Conservation (phyloP, 768 basidiomycete genomes). For the Lanmaoa rubissima region DNA sequence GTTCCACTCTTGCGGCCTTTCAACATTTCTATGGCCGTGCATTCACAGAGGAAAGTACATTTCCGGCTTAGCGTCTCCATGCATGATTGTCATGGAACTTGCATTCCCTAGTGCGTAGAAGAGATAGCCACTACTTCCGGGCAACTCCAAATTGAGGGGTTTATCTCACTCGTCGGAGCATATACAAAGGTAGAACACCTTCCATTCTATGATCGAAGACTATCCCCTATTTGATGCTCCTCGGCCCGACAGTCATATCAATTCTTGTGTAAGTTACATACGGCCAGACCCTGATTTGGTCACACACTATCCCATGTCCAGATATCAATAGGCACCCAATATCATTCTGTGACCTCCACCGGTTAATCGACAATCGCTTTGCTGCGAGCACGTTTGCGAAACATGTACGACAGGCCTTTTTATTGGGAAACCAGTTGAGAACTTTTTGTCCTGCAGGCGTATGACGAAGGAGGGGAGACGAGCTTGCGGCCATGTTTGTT, state of each 20-base stretch:
- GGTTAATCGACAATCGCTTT: slow-evolving; percentile 64
- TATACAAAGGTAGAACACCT: slow-evolving; percentile 58
- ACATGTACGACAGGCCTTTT: slow-evolving; percentile 45
- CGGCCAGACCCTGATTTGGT: not conserved
- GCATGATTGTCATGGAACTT: slow-evolving; percentile 12
- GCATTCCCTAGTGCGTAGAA: slow-evolving; percentile 59
- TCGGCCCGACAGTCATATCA: slow-evolving; percentile 64
- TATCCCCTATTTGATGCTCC: slow-evolving; percentile 19
- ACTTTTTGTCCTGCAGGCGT: slow-evolving; percentile 46
- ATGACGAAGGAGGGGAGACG: slow-evolving; percentile 61
- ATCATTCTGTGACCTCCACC: slow-evolving; percentile 63
- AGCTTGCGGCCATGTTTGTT: slow-evolving; percentile 24
- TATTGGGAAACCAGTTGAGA: slow-evolving; percentile 3
- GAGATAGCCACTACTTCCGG: slow-evolving; percentile 51
- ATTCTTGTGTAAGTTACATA: slow-evolving; percentile 66
- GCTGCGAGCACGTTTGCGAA: slow-evolving; percentile 69
- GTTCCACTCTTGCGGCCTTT: slow-evolving; percentile 65
- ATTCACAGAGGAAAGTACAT: slow-evolving; percentile 56
- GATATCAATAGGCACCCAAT: slow-evolving; percentile 81
- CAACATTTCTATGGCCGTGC: slow-evolving; percentile 72
- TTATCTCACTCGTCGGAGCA: slow-evolving; percentile 78
- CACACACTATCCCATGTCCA: slow-evolving; percentile 29
- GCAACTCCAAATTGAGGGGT: slow-evolving; percentile 65
- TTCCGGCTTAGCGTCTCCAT: slow-evolving; percentile 7
- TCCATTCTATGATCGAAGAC: slow-evolving; percentile 15